A percentile compares a stretch with the other conserved stretches of the same genome.
Conservation (phyloP, 1,284 basidiomycete genomes). For the Naganishia sp. region DNA sequence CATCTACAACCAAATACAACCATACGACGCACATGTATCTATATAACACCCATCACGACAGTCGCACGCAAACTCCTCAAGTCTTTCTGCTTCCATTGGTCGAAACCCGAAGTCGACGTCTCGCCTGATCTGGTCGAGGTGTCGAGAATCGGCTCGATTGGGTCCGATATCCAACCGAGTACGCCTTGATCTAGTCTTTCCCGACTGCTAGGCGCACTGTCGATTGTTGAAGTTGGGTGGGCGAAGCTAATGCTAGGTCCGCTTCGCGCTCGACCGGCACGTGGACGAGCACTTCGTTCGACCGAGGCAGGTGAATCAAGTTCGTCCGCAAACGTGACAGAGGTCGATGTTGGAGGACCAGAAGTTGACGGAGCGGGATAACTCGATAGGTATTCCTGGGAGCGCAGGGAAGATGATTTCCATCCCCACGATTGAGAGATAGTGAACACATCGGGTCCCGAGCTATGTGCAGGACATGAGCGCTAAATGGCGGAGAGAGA, state of each 20-base stretch:
- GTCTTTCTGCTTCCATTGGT: slow-evolving; percentile 40
- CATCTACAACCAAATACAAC: too few species aligned
- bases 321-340: slow-evolving; percentile 15
- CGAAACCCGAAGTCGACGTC: slow-evolving; percentile 33
- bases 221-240: slow-evolving; percentile 57
- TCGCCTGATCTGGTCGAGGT: background rate
- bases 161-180: slow-evolving; percentile 53
- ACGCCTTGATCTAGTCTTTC: slow-evolving; percentile 57
- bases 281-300: slow-evolving; percentile 4
- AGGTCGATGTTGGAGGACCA: slow-evolving; percentile 8
- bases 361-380: slow-evolving; percentile 7
- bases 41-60: slow-evolving; percentile 71
- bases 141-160: slow-evolving; percentile 16
- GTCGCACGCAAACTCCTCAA: slow-evolving; percentile 67
- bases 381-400: slow-evolving; percentile 51
- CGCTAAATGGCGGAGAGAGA: background rate
- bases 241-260: slow-evolving; percentile 42
- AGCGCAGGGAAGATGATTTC: slow-evolving; percentile 54
- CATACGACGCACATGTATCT: too few species aligned
- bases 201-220: slow-evolving; percentile 65
- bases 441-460: slow-evolving; percentile 80
- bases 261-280: slow-evolving; percentile 1
- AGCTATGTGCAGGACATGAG: slow-evolving; percentile 47
- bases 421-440: slow-evolving; percentile 62
- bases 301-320: background rate